Conservation (phyloP, 2,329 filamentous ascomycete genomes). For the Exophiala bonariae region DNA sequence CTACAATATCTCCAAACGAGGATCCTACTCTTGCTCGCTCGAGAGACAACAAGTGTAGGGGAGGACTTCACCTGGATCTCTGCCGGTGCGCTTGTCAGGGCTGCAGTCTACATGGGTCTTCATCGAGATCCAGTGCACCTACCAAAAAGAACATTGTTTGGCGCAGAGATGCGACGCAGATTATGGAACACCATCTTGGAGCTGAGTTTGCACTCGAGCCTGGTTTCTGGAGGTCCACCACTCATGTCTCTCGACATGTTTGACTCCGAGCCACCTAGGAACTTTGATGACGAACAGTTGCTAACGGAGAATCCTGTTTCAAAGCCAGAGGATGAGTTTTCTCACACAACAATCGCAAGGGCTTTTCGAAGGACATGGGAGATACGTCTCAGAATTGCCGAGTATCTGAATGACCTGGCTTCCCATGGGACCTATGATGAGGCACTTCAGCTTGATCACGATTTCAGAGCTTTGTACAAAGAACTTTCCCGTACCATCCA, state of each 20-base stretch:
- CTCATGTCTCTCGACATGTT: conserved; percentile 33
- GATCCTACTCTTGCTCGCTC: conserved; percentile 39
- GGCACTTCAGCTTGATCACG: conserved; percentile 36
- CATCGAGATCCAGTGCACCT: conserved; percentile 55
- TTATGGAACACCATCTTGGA: conserved; percentile 39
- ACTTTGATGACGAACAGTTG: conserved; percentile 27
- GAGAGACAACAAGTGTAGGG: conserved; percentile 36
- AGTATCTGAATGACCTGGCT: conserved; percentile 30
- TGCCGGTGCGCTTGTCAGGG: conserved; percentile 38
- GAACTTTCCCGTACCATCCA: conserved; percentile 31
- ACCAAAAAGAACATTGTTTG: conserved; percentile 22
- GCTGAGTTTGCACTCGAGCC: conserved; percentile 32
- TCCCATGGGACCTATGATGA: conserved; percentile 28
- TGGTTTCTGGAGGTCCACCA: conserved; percentile 33
- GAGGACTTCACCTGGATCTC: conserved; percentile 40
- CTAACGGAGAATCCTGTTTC: conserved; percentile 28
- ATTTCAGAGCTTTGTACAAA: conserved; percentile 48
- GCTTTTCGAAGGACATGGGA: conserved; percentile 39
- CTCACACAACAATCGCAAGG: conserved; percentile 37
- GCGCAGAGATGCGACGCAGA: conserved; percentile 31
- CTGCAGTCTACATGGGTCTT: conserved; percentile 64
- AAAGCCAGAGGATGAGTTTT: conserved; percentile 32
- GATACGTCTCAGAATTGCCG: conserved; percentile 37
- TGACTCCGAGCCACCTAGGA: conserved; percentile 27
- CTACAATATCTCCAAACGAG: conserved; percentile 53